A percentile compares a stretch with the other conserved stretches of the same genome.
Conservation (phyloP, 768 basidiomycete genomes). For the Leccinellum luteum region DNA sequence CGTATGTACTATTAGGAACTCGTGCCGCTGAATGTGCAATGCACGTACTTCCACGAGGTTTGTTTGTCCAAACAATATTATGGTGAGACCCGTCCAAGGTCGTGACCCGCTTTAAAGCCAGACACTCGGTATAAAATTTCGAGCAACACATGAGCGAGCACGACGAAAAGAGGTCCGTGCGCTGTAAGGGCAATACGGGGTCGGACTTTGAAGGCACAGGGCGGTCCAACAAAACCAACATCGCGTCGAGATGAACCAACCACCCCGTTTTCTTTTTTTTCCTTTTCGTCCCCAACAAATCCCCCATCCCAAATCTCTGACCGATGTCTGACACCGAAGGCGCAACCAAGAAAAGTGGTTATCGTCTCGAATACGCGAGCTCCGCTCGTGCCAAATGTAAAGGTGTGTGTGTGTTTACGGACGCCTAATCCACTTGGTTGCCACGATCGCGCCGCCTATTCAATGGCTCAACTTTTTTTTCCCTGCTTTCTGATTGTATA, state of each 20-base stretch:
- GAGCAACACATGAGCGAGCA: conserved; percentile 23
- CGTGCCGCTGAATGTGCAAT: background rate
- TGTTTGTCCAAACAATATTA: conserved; percentile 33
- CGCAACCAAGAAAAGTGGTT: conserved; percentile 43
- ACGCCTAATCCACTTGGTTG: background rate
- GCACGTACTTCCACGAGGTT: background rate
- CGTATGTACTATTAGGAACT: background rate
- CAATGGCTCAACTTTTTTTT: background rate
- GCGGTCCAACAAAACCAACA: conserved; percentile 38
- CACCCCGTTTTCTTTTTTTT: conserved; percentile 32
- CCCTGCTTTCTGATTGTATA: conserved; percentile 31
- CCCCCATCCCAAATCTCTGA: conserved; percentile 15
- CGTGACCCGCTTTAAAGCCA: conserved; percentile 11
- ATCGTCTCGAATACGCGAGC: conserved; percentile 75
- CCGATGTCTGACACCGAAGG: conserved; percentile 37
- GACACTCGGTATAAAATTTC: conserved; percentile 12
- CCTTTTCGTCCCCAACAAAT: conserved; percentile 5
- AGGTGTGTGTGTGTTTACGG: conserved; percentile 51
- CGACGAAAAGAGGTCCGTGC: conserved; percentile 35
- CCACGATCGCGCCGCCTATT: conserved; percentile 13
- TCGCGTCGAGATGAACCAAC: conserved; percentile 37
- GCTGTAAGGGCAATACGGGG: conserved; percentile 29
- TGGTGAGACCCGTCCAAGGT: conserved; percentile 8
- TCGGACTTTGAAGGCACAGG: conserved; percentile 39
- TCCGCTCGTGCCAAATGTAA: conserved; percentile 75